Conservation (phyloP, 2,329 filamentous ascomycete genomes). For the Colletotrichum chlorophyti region DNA sequence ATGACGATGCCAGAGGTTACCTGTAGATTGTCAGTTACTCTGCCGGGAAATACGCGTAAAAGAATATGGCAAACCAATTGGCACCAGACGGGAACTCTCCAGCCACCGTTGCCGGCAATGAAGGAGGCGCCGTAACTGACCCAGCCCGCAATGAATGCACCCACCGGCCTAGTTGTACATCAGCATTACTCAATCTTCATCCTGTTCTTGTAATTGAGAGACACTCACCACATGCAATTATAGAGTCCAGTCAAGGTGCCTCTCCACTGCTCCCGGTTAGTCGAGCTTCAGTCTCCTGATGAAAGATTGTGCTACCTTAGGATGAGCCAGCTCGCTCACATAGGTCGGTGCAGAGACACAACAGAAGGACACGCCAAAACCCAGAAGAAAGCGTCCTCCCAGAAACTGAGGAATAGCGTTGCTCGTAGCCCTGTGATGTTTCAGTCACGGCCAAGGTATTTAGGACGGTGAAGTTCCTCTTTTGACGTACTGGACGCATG, state of each 20-base stretch:
- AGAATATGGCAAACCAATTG: too few species aligned
- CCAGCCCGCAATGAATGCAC: conserved; percentile 61
- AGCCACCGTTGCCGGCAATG: conserved; percentile 44
- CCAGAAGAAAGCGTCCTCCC: conserved; percentile 57
- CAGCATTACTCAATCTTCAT: not conserved
- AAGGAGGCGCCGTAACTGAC: conserved; percentile 57
- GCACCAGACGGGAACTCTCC: conserved; percentile 58
- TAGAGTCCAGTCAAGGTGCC: conserved; percentile 60
- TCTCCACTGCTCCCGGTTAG: conserved; percentile 42
- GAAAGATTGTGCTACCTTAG: too few species aligned
- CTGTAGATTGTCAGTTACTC: not conserved
- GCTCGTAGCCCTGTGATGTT: conserved; percentile 42
- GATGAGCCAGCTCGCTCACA: conserved; percentile 61
- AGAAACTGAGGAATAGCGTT: conserved; percentile 52
- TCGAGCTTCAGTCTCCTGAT: too few species aligned
- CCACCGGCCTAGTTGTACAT: conserved; percentile 36
- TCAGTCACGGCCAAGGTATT: fast-evolving
- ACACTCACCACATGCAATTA: conserved; percentile 54
- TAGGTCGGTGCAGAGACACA: conserved; percentile 56
- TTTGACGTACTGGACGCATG: not conserved
- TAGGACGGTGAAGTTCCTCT: too few species aligned
- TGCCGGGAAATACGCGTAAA: too few species aligned
- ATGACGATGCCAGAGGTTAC: conserved; percentile 54
- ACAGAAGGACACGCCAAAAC: conserved; percentile 58
- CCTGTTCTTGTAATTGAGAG: not conserved